Base-by-base conservation (phyloP, 1,284 basidiomycete species). In the Psilocybe mexicana region DNA sequence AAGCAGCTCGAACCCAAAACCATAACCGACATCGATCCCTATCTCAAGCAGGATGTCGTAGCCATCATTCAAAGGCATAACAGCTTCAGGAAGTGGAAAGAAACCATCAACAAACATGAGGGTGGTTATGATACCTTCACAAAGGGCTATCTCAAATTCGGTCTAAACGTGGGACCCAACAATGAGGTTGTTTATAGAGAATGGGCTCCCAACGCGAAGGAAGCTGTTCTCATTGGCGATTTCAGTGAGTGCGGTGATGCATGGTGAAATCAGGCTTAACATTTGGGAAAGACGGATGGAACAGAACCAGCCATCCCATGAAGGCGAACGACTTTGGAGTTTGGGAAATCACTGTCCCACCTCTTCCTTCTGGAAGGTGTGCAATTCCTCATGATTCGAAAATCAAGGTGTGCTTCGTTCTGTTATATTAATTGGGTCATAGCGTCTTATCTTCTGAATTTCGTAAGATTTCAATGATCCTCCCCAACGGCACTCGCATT, bases 351-450 rank as follows among this genome's bases (percentile, higher is more conserved):
- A 84, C 79, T 36, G 66, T 99, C 2, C 89, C 92, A n/a, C 84
- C 94, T 25, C 77, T 77, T 40, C 73, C 80, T 35, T 74, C 82
- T 8, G 93, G 93, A 2, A 78, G 82, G 51, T 91, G 90, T 66
- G 89, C 89, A 18, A 97, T 99, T 66, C 88, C 92, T 30, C 96
- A 99, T 72, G 93, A 98, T 73, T 92, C 92, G 54, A 98, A 96
- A 78, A 67, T 98, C 69, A 98, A 98, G 80, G 92, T 90, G 59
- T 50, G 57, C 55, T 35, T 36, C 25, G 36, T 8, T 43, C 12
- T 45, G 2, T 12, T 33, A 47, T 14, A n/a, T 26, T 28, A 45
- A 8, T 3, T 28, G 18, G 2, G 47, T 33, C 48, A 23, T 24
- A 28, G 28, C 44, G 45, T 23, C n/a, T 26, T 12, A 26, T 7